Percentiles rank a stretch among this genome's conserved stretches.
Evolutionary conservation across 495 filamentous ascomycete species (phyloP).

Genomic region (Penicillium cinerascens): DNA sequence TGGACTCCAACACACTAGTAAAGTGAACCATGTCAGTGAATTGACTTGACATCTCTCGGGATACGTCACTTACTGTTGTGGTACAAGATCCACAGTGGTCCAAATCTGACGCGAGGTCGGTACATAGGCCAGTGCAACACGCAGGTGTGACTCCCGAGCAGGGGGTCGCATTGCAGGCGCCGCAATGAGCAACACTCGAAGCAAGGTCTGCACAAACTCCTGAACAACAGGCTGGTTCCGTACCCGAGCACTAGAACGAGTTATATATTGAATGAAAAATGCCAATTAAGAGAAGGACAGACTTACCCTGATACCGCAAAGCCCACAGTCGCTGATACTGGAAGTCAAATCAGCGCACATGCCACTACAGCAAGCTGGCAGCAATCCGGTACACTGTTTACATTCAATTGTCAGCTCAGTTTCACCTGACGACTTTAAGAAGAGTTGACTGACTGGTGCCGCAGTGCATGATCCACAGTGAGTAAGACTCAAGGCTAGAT

Average conservation of each 20-base stretch:
- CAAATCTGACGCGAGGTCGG: slow-evolving; percentile 10
- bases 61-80: slow-evolving; percentile 1
- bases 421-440: background rate
- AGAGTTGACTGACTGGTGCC: background rate
- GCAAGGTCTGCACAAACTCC: slow-evolving; percentile 12
- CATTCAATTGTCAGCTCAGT: too few species aligned
- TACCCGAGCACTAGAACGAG: slow-evolving; percentile 9
- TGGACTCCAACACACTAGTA: slow-evolving; percentile 9
- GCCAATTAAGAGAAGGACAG: background rate
- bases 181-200: slow-evolving; percentile 6
- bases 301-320: slow-evolving; percentile 9
- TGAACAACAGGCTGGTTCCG: slow-evolving; percentile 10
- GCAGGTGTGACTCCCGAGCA: slow-evolving; percentile 11
- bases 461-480: slow-evolving; percentile 15
- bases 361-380: slow-evolving; percentile 16
- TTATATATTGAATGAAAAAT: background rate
- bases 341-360: slow-evolving; percentile 10
- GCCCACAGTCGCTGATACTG: slow-evolving; percentile 12
- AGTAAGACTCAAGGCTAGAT: background rate
- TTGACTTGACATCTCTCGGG: background rate
- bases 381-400: slow-evolving; percentile 9
- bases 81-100: slow-evolving; percentile 16
- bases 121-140: slow-evolving; percentile 15
- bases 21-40: background rate
- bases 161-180: slow-evolving; percentile 3